phyloP scores from a whole-genome alignment of 768 basidiomycete species.

The Boletus eberwhitei region DNA sequence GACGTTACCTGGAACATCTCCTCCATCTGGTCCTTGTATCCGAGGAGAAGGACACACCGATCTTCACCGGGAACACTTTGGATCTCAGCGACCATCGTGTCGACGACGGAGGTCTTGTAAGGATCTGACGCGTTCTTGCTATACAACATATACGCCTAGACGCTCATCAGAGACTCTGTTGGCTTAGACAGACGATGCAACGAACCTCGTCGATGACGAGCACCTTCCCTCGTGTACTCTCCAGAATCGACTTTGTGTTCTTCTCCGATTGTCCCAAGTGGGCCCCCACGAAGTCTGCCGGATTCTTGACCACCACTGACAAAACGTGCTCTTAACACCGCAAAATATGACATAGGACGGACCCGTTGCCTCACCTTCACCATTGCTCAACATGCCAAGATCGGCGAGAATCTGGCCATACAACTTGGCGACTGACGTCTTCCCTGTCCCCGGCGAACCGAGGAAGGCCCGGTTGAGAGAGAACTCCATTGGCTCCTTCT shows the following conservation, averaged over 20 bases:
- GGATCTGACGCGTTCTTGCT: constrained; percentile 40
- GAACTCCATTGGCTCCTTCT: constrained; percentile 48
- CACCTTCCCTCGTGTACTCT: constrained; percentile 59
- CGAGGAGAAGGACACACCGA: constrained; percentile 61
- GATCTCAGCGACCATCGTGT: constrained; percentile 72
- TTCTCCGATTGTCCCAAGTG: constrained; percentile 58
- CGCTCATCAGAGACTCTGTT: neutral
- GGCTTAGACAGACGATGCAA: neutral
- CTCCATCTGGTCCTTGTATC: constrained; percentile 63
- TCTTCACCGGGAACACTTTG: constrained; percentile 70
- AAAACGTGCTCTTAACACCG: neutral
- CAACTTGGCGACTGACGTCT: constrained; percentile 66
- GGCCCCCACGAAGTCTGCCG: constrained; percentile 62
- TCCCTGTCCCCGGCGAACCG: constrained; percentile 70
- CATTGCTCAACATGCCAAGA: constrained; percentile 62
- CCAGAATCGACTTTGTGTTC: constrained; percentile 63
- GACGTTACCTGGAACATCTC: constrained; percentile 69
- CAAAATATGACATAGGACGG: neutral
- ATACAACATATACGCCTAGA: constrained; percentile 71
- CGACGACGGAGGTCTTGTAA: constrained; percentile 68
- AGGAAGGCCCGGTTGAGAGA: constrained; percentile 66
- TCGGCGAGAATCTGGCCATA: constrained; percentile 65
- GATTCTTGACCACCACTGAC: constrained; percentile 64
- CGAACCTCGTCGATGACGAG: constrained; percentile 68
- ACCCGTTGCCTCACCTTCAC: constrained; percentile 50